Base-by-base conservation (phyloP, 129 eudicot genomes). In the Chrysanthemum seticuspe region DNA sequence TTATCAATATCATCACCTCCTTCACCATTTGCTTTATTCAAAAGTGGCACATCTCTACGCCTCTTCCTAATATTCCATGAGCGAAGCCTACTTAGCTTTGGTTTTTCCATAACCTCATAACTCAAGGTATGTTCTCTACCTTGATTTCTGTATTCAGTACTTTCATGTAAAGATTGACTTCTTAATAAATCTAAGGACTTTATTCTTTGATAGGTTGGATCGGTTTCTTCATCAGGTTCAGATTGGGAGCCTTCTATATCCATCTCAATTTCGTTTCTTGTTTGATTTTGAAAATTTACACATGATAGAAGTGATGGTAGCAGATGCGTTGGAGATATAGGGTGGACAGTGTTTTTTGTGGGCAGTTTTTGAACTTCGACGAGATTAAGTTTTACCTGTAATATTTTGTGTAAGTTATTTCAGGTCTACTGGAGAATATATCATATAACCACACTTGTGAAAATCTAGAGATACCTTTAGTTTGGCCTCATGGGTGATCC, bases 1-100 rank as follows among this genome's bases (percentile, higher is more conserved):
- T 72, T 72, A 64, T 85, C 89, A 23, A 85, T 85, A 75, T 85
- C 89, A 63, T 85, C 86, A 7, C 86, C 86, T 29, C 89, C 85
- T 15, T 70, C 78, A 58, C 81, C 57, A 44, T 62, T 27, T 40
- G 72, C 82, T 71, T 85, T 85, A 78, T 85, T 82, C 74, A 85
- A 63, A 58, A 82, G 86, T 50, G 89, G 89, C 31, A 59, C 67
- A 36, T 79, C 86, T 64, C 67, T 80, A 36, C 75, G 82, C 78
- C 71, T 81, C 73, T 71, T 81, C 82, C 63, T 79, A 75, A 29
- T 72, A 64, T 85, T 82, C 86, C 86, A 82, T 51, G 89, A 82
- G 15, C 72, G 56, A 49, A 85, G 84, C 57, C 80, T 68, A 14
- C 45, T 76, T 47, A 85, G 80, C 71, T 76, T 71, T 5, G 52